phyloP scores from a whole-genome alignment of 139 green algal genomes.

The Chlamydomonas sphaeroides region DNA sequence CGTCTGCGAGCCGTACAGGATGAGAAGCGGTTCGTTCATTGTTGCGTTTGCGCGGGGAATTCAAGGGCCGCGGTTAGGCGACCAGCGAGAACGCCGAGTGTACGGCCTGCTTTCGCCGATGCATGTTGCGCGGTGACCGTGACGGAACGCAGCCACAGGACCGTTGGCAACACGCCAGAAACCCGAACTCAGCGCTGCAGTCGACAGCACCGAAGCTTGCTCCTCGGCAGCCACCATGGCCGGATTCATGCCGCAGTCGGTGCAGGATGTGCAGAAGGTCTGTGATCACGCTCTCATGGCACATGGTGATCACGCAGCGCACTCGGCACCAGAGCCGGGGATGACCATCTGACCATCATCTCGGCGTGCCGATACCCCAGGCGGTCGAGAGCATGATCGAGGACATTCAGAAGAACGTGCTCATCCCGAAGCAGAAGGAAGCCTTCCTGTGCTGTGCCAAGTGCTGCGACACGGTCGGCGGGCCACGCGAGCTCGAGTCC shows the following conservation, averaged over 20 bases:
- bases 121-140: too few relatives aligned
- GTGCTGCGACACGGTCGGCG: constrained; percentile 49
- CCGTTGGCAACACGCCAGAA: too few relatives aligned
- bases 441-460: constrained; percentile 60
- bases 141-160: too few relatives aligned
- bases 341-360: not conserved
- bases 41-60: constrained; percentile 4
- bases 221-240: too few relatives aligned
- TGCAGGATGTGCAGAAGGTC: constrained; percentile 36
- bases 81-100: too few relatives aligned
- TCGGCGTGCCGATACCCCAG: constrained; percentile 9
- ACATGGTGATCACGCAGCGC: too few relatives aligned
- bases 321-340: too few relatives aligned
- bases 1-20: constrained; percentile 91
- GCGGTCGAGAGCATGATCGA: constrained; percentile 53
- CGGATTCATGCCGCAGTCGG: constrained; percentile 35
- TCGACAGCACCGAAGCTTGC: too few relatives aligned
- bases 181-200: too few relatives aligned
- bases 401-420: constrained; percentile 46
- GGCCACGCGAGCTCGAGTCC: constrained; percentile 43
- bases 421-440: constrained; percentile 58
- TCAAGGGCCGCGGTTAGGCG: too few relatives aligned
- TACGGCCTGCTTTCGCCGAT: too few relatives aligned
- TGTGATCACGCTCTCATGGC: too few relatives aligned
- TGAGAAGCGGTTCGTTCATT: constrained; percentile 56